Evolutionary conservation across 768 basidiomycete species (phyloP).

Genomic region (Pulveroboletus sp.): DNA sequence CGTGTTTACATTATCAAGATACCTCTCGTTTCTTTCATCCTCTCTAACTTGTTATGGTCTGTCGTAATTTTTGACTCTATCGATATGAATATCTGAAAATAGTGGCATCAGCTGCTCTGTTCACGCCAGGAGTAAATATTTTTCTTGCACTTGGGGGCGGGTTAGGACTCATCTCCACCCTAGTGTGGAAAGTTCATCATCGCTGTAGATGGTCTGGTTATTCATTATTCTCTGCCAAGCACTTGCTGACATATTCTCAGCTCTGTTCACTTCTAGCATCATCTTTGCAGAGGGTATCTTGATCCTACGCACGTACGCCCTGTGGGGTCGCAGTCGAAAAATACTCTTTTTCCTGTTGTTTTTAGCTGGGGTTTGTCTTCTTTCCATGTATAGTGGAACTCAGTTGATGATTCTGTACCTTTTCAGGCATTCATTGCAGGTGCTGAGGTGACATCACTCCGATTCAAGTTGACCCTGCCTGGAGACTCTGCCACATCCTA

Average conservation of each 20-base stretch:
- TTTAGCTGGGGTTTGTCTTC: slow-evolving; percentile 16
- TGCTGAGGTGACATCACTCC: slow-evolving; percentile 8
- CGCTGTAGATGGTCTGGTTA: slow-evolving; percentile 17
- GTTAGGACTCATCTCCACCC: not conserved
- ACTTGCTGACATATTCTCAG: slow-evolving; percentile 8
- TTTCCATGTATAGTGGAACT: not conserved
- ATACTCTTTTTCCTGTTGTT: slow-evolving; percentile 15
- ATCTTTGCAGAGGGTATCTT: slow-evolving; percentile 18
- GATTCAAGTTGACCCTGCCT: slow-evolving; percentile 11
- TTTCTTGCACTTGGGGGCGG: not conserved
- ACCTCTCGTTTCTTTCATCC: slow-evolving; percentile 22
- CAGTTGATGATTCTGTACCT: not conserved
- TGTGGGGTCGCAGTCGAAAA: slow-evolving; percentile 20
- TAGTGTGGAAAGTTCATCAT: slow-evolving; percentile 21
- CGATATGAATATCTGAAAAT: not conserved
- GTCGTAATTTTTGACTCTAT: not conserved
- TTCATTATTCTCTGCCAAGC: not conserved
- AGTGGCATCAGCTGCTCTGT: slow-evolving; percentile 8
- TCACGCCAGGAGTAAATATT: slow-evolving; percentile 1
- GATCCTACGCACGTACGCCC: slow-evolving; percentile 27
- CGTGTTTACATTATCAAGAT: slow-evolving; percentile 27
- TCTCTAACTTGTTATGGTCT: slow-evolving; percentile 17
- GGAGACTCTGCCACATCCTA: slow-evolving; percentile 16
- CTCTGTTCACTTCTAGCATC: slow-evolving; percentile 12
- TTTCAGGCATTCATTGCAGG: slow-evolving; percentile 15